These are phyloP conservation scores for Ophiocordyceps robertsii DNA, from an alignment of 2,329 filamentous ascomycete species.

Conservation along the genomic window DNA sequence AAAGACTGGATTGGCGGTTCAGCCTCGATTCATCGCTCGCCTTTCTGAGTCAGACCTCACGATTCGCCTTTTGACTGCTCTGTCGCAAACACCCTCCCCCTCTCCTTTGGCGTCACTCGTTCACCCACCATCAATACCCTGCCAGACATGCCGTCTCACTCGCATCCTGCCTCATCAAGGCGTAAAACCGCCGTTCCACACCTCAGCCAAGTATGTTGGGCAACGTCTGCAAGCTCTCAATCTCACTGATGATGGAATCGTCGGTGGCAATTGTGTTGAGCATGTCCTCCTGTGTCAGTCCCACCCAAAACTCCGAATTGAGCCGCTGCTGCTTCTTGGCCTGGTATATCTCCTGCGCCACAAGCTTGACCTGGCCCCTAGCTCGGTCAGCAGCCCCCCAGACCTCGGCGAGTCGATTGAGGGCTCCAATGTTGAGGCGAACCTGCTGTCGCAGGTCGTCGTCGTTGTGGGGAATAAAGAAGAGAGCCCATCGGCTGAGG, in stretches of 20 bases:
- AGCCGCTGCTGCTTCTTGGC: conserved; percentile 42
- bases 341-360: conserved; percentile 63
- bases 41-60: too few species aligned
- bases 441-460: conserved; percentile 62
- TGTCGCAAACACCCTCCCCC: too few species aligned
- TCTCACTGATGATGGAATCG: conserved; percentile 45
- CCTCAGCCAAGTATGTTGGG: conserved; percentile 8
- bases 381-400: conserved; percentile 63
- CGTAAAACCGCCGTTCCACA: background rate
- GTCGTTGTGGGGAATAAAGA: conserved; percentile 45
- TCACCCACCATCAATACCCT: background rate
- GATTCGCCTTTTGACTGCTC: too few species aligned
- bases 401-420: conserved; percentile 53
- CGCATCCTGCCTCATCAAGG: background rate
- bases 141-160: background rate
- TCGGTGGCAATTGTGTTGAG: conserved; percentile 41
- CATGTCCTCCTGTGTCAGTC: conserved; percentile 40
- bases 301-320: conserved; percentile 40
- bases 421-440: conserved; percentile 62
- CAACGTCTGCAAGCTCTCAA: conserved; percentile 23
- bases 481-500: conserved; percentile 62
- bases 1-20: too few species aligned
- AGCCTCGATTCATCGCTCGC: too few species aligned
- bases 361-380: conserved; percentile 59
- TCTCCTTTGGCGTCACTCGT: too few species aligned